These are phyloP conservation scores for Phytophthora crassamura DNA, from an alignment of 352 stramenopile species.

Conservation along the genomic window DNA sequence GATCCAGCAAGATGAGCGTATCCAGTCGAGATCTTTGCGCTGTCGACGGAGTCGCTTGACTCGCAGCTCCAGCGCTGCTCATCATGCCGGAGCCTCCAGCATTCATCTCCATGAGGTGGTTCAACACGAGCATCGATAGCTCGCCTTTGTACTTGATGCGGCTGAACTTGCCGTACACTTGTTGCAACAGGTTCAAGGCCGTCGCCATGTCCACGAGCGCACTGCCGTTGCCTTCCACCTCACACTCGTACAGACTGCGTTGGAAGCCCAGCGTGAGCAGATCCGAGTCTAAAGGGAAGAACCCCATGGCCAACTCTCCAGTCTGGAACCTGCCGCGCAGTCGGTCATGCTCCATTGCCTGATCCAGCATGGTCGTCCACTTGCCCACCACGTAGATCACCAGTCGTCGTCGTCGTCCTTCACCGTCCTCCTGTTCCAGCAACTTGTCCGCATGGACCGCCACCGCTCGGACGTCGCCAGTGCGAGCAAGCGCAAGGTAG, in stretches of 20 bases:
- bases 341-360: conserved; percentile 45
- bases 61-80: conserved; percentile 6
- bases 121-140: conserved; percentile 68
- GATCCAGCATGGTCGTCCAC: conserved; percentile 61
- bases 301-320: conserved; percentile 51
- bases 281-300: conserved; percentile 67
- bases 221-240: conserved; percentile 52
- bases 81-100: conserved; percentile 24
- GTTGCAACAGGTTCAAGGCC: conserved; percentile 61
- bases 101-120: conserved; percentile 67
- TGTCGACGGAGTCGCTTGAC: neutral
- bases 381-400: conserved; percentile 52
- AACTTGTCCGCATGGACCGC: conserved; percentile 50
- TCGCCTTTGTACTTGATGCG: conserved; percentile 87
- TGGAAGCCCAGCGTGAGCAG: conserved; percentile 66
- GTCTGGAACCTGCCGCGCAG: conserved; percentile 51
- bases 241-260: conserved; percentile 62
- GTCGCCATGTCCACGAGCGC: conserved; percentile 54
- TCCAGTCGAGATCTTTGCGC: conserved; percentile 36
- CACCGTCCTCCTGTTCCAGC: conserved; percentile 34
- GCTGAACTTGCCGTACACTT: conserved; percentile 60
- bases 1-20: conserved; percentile 78
- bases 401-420: conserved; percentile 25
- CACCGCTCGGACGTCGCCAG: conserved; percentile 56
- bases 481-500: conserved; percentile 52